Evolutionary conservation across 2,329 filamentous ascomycete species (phyloP).

Genomic region (Colletotrichum zoysiae): DNA sequence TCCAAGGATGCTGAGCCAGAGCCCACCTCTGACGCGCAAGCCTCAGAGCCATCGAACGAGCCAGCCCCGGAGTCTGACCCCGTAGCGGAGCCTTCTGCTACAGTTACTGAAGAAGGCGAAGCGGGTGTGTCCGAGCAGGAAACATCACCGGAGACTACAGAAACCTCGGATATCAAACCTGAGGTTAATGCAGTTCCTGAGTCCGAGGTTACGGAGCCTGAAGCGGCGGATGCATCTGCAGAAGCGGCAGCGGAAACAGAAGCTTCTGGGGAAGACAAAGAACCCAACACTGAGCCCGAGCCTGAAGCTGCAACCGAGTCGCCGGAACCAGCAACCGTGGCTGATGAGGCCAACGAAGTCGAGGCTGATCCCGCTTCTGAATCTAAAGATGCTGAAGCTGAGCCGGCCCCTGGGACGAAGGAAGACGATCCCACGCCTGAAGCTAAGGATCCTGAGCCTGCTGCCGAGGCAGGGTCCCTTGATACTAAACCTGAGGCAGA

Average conservation of each 20-base stretch:
- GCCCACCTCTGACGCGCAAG: background rate
- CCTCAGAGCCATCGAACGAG: background rate
- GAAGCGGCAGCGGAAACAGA: conserved; percentile 7
- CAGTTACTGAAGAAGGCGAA: background rate
- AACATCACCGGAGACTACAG: background rate
- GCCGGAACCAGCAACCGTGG: background rate
- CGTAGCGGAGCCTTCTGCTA: background rate
- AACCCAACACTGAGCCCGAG: conserved; percentile 6
- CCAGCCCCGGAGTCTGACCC: background rate
- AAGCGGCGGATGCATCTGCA: background rate
- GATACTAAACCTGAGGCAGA: background rate
- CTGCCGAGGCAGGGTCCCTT: background rate
- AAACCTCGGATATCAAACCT: background rate
- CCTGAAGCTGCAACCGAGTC: background rate
- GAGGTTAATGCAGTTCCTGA: background rate
- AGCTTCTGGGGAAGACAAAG: background rate
- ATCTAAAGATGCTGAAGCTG: background rate
- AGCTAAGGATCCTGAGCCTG: background rate
- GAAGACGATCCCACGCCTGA: background rate
- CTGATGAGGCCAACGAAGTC: background rate
- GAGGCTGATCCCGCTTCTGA: background rate
- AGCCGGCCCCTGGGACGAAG: background rate
- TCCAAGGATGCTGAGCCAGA: conserved; percentile 1
- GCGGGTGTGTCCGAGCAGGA: background rate
- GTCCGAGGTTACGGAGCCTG: background rate